Evolutionary conservation across 1,139 yeast genomes (phyloP), one percentile per base, ranked within the genome.

Genomic region (Yamadazyma sp.): DNA sequence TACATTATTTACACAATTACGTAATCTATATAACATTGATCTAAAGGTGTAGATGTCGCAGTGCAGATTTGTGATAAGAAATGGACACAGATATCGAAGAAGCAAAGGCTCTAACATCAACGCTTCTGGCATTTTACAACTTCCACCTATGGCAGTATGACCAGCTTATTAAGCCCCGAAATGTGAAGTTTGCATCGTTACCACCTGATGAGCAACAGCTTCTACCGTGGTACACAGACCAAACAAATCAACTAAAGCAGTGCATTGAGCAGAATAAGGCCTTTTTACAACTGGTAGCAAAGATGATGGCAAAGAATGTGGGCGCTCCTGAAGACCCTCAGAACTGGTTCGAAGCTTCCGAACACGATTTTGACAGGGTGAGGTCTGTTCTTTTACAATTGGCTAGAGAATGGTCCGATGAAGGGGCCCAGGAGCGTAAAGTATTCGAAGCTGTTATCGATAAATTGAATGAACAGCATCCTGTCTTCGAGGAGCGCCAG

Each of bases 351-450:
- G 58, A 59, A 1, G 68, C 79, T 14, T 58, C 67, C 2, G 46
- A 52, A 12, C 48, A 61, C 4, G 87, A 83, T 44, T 71, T 69
- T 44, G 86, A 81, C 38, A 83, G 84, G 55, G 85, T 83, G 1
- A 58, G 79, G 28, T 70, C 83, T 2, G 68, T 84, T 1, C 56
- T 88, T 44, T 64, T 80, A 30, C 96, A 87, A 52, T 54, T 83
- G 9, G 68, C 75, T 3, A 61, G 96, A 39, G 96, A 88, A 57
- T 88, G 96, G 96, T 75, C 87, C 26, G 56, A 56, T 0, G 83
- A 81, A 22, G 89, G 92, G 0, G 46, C 33, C 1, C 40, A 37
- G 0, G 95, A 87, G 51, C 58, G 95, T 33, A 47, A 51, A 4
- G 62, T 79, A 8, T 77, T 73, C 53, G 72, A 70, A 0, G 62